Conservation (phyloP, 1,284 basidiomycete genomes). For the Microbotryum saponariae region DNA sequence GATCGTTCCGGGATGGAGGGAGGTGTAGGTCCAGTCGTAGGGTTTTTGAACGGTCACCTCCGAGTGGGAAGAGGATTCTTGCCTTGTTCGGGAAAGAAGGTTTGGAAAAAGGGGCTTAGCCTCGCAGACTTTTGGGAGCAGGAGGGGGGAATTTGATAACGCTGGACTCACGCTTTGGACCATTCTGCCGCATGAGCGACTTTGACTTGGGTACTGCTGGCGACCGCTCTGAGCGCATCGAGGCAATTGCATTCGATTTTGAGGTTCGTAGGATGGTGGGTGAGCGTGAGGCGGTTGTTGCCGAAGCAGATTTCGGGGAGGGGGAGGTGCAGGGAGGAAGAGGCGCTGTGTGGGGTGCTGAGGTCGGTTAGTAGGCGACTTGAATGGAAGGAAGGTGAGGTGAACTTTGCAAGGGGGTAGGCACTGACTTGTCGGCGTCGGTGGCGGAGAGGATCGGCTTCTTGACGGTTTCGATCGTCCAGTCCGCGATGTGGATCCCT, state of each 20-base stretch:
- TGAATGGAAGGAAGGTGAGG: constrained; percentile 42
- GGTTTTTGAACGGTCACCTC: constrained; percentile 50
- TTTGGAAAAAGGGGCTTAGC: too few relatives aligned
- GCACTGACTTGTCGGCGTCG: constrained; percentile 46
- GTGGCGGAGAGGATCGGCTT: constrained; percentile 45
- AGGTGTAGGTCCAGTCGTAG: constrained; percentile 98
- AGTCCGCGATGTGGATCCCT: constrained; percentile 40
- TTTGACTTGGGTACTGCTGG: constrained; percentile 70
- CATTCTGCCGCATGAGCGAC: constrained; percentile 92
- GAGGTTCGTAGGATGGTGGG: constrained; percentile 35
- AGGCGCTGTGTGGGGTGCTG: constrained; percentile 58
- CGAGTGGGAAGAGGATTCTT: constrained; percentile 44
- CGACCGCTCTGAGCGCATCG: constrained; percentile 65
- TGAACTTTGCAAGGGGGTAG: constrained; percentile 7
- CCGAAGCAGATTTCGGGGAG: constrained; percentile 98
- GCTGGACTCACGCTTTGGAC: constrained; percentile 61
- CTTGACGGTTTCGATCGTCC: constrained; percentile 43
- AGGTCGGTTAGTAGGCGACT: constrained; percentile 50
- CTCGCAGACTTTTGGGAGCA: too few relatives aligned
- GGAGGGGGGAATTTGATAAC: too few relatives aligned
- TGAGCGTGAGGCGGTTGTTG: constrained; percentile 64
- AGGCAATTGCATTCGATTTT: constrained; percentile 46
- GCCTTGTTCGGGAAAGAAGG: too few relatives aligned
- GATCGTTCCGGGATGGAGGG: constrained; percentile 65
- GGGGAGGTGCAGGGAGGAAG: constrained; percentile 67